Conservation (phyloP, 352 stramenopile genomes). For the Elongisporangium prolatum region DNA sequence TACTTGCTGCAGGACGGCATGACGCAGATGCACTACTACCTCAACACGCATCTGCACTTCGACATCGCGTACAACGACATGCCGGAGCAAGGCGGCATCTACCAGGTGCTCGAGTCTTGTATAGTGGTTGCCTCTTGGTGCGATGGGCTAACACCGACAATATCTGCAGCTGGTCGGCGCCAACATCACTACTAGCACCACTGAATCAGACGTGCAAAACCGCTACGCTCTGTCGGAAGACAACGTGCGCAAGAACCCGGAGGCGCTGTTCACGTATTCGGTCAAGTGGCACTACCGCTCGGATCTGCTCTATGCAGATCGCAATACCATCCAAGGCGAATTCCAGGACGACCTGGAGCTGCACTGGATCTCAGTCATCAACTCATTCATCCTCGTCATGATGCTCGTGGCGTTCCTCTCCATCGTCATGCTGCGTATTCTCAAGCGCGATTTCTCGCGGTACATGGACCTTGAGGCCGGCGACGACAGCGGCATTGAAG, state of each 20-base stretch:
- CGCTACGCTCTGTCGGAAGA: slow-evolving; percentile 44
- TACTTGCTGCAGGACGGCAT: slow-evolving; percentile 77
- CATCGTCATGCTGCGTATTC: slow-evolving; percentile 96
- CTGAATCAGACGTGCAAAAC: slow-evolving; percentile 52
- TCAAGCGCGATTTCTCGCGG: slow-evolving; percentile 97
- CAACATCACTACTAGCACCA: slow-evolving; percentile 62
- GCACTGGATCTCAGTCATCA: slow-evolving; percentile 98
- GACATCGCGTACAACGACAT: slow-evolving; percentile 91
- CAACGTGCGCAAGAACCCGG: slow-evolving; percentile 34
- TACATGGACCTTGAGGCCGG: slow-evolving; percentile 94
- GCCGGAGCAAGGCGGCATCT: slow-evolving; percentile 83
- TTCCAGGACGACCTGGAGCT: slow-evolving; percentile 81
- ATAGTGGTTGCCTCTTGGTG: not conserved
- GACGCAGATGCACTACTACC: slow-evolving; percentile 79
- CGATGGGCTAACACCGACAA: not conserved
- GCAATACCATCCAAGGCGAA: slow-evolving; percentile 79
- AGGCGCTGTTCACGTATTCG: slow-evolving; percentile 93
- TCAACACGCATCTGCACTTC: slow-evolving; percentile 97
- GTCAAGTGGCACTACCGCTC: slow-evolving; percentile 93
- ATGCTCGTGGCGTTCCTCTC: slow-evolving; percentile 95
- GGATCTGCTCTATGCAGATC: slow-evolving; percentile 85
- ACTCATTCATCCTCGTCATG: slow-evolving; percentile 97
- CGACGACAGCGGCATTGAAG: slow-evolving; percentile 85
- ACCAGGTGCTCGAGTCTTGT: slow-evolving; percentile 39
- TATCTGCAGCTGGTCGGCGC: slow-evolving; percentile 53